Conservation (phyloP, 192 early-diverging fungal species). For the Gaertneriomyces sp. region DNA sequence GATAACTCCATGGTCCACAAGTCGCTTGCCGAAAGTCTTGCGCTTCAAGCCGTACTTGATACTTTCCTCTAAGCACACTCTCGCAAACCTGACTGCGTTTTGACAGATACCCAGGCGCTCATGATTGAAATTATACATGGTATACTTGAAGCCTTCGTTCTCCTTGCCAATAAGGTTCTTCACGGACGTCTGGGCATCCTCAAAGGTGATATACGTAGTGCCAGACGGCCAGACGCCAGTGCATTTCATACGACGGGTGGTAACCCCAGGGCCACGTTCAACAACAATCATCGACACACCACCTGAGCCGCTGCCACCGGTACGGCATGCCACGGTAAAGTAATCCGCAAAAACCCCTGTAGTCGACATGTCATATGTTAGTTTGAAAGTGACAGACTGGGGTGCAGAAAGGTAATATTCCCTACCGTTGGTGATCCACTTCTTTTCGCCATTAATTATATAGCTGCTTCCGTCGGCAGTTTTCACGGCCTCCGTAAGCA, state of each 20-base stretch:
- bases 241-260: conserved; percentile 70
- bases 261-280: conserved; percentile 54
- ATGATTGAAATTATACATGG: conserved; percentile 49
- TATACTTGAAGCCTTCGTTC: conserved; percentile 72
- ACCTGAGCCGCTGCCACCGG: conserved; percentile 65
- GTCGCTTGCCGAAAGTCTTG: conserved; percentile 63
- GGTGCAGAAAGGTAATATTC: background rate
- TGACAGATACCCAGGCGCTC: conserved; percentile 65
- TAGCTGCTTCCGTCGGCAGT: conserved; percentile 54
- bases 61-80: conserved; percentile 72
- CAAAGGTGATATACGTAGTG: conserved; percentile 65
- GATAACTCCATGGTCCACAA: conserved; percentile 70
- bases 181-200: conserved; percentile 72
- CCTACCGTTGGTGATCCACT: conserved; percentile 27
- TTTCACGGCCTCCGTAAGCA: conserved; percentile 54
- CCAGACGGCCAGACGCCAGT: conserved; percentile 72
- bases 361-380: conserved; percentile 20
- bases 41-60: conserved; percentile 65
- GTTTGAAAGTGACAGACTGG: no score
- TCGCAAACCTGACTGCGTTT: conserved; percentile 70
- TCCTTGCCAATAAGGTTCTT: conserved; percentile 72
- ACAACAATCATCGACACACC: conserved; percentile 70
- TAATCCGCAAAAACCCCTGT: conserved; percentile 74
- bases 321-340: conserved; percentile 72
- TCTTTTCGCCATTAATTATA: conserved; percentile 71